A percentile compares a stretch with the other conserved stretches of the same genome.
Evolutionary conservation across 306 rosid species (phyloP).

Genomic region (Cucurbita maxima): DNA sequence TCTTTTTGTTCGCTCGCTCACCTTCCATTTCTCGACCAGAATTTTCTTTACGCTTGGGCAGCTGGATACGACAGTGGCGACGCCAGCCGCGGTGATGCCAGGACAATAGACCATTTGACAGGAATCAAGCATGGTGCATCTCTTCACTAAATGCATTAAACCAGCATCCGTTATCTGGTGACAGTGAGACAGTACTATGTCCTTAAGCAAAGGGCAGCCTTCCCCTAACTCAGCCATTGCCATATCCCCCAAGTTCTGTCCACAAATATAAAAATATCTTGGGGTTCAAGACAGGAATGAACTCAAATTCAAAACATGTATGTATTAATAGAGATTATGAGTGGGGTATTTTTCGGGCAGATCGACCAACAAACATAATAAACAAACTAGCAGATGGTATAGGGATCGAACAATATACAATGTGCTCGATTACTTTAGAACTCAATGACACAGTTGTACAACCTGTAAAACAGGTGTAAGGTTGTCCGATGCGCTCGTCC

Average conservation of each 20-base stretch:
- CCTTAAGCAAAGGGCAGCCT: slow-evolving; percentile 64
- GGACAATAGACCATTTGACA: slow-evolving; percentile 94
- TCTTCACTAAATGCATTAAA: slow-evolving; percentile 51
- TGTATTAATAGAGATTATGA: not conserved
- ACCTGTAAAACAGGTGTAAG: no score
- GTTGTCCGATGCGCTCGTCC: no score
- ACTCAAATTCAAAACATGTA: not conserved
- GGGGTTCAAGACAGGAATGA: not conserved
- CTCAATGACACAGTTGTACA: no score
- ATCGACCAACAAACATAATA: not conserved
- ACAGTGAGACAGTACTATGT: slow-evolving; percentile 76
- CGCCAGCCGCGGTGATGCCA: slow-evolving; percentile 61
- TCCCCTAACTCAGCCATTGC: slow-evolving; percentile 82
- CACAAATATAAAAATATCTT: not conserved
- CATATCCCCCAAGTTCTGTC: slow-evolving; percentile 78
- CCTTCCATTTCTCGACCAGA: slow-evolving; percentile 94
- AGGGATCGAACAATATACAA: not conserved
- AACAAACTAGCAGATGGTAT: not conserved
- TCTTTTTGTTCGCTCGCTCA: slow-evolving; percentile 73
- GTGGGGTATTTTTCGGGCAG: not conserved
- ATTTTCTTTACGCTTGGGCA: slow-evolving; percentile 76
- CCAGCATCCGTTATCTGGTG: slow-evolving; percentile 85
- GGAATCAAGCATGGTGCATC: slow-evolving; percentile 56
- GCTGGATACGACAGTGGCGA: slow-evolving; percentile 73
- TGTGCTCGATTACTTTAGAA: not conserved